Conservation (phyloP, 1,284 basidiomycete species). For the Grifola frondosa region DNA sequence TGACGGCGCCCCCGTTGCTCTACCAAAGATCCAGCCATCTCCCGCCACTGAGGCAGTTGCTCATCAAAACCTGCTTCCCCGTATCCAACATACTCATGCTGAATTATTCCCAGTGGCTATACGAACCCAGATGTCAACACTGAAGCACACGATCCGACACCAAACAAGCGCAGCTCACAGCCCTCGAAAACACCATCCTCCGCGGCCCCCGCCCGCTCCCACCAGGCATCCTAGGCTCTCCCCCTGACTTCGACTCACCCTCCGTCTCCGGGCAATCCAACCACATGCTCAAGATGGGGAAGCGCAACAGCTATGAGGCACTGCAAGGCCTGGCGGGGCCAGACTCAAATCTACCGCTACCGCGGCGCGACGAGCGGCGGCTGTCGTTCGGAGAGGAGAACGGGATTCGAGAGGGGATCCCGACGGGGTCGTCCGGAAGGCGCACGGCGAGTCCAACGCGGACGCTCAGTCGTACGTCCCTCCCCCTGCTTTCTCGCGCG, state of each 20-base stretch:
- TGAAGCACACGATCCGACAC: conserved; percentile 76
- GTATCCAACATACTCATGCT: too few relatives aligned
- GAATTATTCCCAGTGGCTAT: conserved; percentile 72
- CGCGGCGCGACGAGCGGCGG: conserved; percentile 45
- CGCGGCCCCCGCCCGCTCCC: conserved; percentile 59
- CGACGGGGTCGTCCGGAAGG: conserved; percentile 46
- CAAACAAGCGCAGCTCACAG: conserved; percentile 71
- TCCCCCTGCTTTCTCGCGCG: conserved; percentile 8
- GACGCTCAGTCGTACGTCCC: conserved; percentile 71
- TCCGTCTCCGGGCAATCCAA: too few relatives aligned
- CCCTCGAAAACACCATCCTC: conserved; percentile 62
- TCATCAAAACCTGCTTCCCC: too few relatives aligned
- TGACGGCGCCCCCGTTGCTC: too few relatives aligned
- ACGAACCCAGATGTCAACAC: conserved; percentile 69
- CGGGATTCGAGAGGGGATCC: conserved; percentile 71
- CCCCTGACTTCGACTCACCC: conserved; percentile 31
- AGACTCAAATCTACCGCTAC: conserved; percentile 70
- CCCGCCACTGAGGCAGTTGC: too few relatives aligned
- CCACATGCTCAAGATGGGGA: conserved; percentile 42
- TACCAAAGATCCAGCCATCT: too few relatives aligned
- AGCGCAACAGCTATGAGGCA: conserved; percentile 71
- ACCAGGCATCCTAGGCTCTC: conserved; percentile 42
- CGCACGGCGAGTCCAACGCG: conserved; percentile 71
- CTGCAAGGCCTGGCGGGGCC: conserved; percentile 68
- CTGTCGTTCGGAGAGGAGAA: conserved; percentile 41